Percentiles rank a stretch among this genome's conserved stretches.
phyloP scores from a whole-genome alignment of 2,329 filamentous ascomycete genomes.

The Pestalotiopsis sp. region DNA sequence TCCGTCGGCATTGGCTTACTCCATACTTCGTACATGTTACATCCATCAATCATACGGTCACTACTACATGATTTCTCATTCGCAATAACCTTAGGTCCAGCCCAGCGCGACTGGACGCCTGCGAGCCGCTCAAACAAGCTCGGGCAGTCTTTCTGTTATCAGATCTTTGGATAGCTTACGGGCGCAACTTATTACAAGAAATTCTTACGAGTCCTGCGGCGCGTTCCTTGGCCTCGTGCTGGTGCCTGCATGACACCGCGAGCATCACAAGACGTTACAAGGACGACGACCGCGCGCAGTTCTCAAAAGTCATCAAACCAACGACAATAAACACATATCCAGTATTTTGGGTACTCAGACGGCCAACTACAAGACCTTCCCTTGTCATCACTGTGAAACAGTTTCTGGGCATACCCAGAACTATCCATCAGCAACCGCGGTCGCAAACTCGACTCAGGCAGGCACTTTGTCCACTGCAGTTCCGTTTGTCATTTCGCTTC shows the following conservation, averaged over 20 bases:
- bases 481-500: constrained; percentile 4
- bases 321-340: neutral
- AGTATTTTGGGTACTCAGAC: neutral
- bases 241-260: neutral
- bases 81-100: neutral
- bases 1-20: neutral
- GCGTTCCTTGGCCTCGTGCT: constrained; percentile 5
- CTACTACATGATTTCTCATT: neutral
- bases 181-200: neutral
- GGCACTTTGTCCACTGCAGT: neutral
- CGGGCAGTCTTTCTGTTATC: neutral
- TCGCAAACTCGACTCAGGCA: no score
- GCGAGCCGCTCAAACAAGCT: neutral
- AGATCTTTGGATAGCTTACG: constrained; percentile 6
- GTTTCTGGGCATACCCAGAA: no score
- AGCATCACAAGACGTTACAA: neutral
- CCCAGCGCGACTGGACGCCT: neutral
- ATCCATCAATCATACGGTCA: neutral
- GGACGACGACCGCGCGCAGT: neutral
- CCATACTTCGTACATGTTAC: neutral
- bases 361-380: neutral
- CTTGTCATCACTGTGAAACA: no score
- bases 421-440: no score
- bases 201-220: neutral
- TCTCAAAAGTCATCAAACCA: neutral